Evolutionary conservation across 805 yeast genomes (phyloP).

Genomic region (Pichia ethanolica): DNA sequence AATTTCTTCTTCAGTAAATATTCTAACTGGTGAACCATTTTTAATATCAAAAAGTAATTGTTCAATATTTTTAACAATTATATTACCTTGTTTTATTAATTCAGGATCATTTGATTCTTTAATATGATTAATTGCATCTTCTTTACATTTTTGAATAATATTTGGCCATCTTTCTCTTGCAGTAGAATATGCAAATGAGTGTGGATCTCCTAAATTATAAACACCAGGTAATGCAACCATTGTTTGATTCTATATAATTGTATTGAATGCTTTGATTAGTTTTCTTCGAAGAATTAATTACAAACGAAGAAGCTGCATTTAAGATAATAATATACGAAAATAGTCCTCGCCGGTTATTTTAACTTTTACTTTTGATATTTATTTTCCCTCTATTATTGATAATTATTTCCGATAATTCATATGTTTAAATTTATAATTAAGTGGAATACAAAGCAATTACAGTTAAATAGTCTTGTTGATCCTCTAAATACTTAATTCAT

Average conservation of each 20-base stretch:
- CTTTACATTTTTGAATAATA: conserved; percentile 59
- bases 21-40: conserved; percentile 36
- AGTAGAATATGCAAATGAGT: conserved; percentile 78
- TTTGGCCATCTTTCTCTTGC: conserved; percentile 82
- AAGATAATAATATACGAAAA: too few species aligned
- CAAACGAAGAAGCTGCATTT: not conserved
- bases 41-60: conserved; percentile 38
- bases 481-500: too few species aligned
- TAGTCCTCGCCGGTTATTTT: too few species aligned
- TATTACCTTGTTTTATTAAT: conserved; percentile 39
- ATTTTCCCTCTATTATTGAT: too few species aligned
- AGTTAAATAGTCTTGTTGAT: too few species aligned
- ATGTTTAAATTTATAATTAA: too few species aligned
- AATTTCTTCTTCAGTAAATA: conserved; percentile 23
- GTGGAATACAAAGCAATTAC: too few species aligned
- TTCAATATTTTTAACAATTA: conserved; percentile 35
- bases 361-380: too few species aligned
- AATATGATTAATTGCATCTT: conserved; percentile 38
- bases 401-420: too few species aligned
- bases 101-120: conserved; percentile 7
- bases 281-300: not conserved
- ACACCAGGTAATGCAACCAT: conserved; percentile 32
- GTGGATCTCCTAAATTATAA: conserved; percentile 59
- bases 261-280: too few species aligned
- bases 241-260: not conserved